These are phyloP conservation scores for Xylaria sp. DNA, from an alignment of 2,329 filamentous ascomycete genomes.

Conservation along the genomic window DNA sequence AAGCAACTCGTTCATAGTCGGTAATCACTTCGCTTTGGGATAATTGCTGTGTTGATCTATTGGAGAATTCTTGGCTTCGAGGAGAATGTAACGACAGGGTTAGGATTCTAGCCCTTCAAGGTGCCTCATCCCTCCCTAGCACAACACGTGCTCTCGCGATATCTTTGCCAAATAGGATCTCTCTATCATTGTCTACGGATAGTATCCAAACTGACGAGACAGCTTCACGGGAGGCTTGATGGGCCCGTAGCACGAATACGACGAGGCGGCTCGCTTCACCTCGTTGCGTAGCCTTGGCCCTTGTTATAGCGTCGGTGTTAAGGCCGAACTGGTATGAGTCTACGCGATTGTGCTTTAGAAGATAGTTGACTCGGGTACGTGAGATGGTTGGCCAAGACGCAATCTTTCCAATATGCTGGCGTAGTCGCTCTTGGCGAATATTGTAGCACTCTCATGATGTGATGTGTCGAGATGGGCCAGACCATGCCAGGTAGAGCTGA, in stretches of 20 bases:
- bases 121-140: conserved; percentile 8
- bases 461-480: neutral
- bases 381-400: conserved; percentile 20
- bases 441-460: neutral
- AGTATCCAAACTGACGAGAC: conserved; percentile 1
- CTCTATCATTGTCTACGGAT: neutral
- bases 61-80: conserved; percentile 28
- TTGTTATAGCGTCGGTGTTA: conserved; percentile 26
- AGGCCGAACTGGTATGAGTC: conserved; percentile 11
- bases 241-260: conserved; percentile 2
- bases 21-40: neutral
- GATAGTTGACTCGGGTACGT: conserved; percentile 23
- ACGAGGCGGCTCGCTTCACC: conserved; percentile 14
- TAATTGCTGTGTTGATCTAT: conserved; percentile 9
- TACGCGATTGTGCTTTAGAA: conserved; percentile 7
- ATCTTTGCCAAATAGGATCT: neutral
- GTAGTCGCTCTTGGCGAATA: conserved; percentile 23
- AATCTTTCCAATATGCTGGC: conserved; percentile 14
- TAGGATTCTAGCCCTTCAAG: conserved; percentile 1
- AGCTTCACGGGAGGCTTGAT: neutral
- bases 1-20: conserved; percentile 19
- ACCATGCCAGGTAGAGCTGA: neutral
- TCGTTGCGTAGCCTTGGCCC: conserved; percentile 6
- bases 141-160: conserved; percentile 24
- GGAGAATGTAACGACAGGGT: neutral